phyloP scores from a whole-genome alignment of 768 basidiomycete genomes.

The Mycena metata region DNA sequence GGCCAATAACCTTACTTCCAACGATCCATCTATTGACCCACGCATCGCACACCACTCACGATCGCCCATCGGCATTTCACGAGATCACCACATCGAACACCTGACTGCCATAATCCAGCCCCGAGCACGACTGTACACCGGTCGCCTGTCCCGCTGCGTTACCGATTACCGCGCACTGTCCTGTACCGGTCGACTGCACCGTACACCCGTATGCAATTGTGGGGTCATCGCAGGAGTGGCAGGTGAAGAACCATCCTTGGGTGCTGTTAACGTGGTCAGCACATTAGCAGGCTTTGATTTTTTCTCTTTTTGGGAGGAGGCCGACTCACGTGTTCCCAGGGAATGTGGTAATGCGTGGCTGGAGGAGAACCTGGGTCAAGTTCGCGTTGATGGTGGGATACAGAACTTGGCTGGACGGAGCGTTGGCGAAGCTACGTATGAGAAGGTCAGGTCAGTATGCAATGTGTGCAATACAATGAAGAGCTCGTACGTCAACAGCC shows the following conservation, averaged over 20 bases:
- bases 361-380: slow-evolving; percentile 8
- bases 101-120: slow-evolving; percentile 1
- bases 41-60: no score
- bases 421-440: neutral
- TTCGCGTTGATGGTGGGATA: slow-evolving; percentile 4
- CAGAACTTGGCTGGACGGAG: neutral
- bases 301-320: no score
- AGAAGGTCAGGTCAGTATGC: neutral
- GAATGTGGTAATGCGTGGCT: slow-evolving; percentile 1
- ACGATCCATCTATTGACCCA: neutral
- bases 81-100: neutral
- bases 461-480: neutral
- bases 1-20: neutral
- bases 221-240: slow-evolving; percentile 17
- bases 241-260: slow-evolving; percentile 11
- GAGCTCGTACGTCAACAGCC: slow-evolving; percentile 4
- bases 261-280: no score
- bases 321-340: no score
- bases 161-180: slow-evolving; percentile 17
- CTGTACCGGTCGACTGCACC: slow-evolving; percentile 18
- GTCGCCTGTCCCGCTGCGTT: slow-evolving; percentile 15
- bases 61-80: slow-evolving; percentile 8
- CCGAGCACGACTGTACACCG: slow-evolving; percentile 18
- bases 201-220: slow-evolving; percentile 17
- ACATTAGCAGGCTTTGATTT: no score